These are phyloP conservation scores for Plenodomus tracheiphilus DNA, from an alignment of 2,329 filamentous ascomycete genomes.

Conservation along the genomic window DNA sequence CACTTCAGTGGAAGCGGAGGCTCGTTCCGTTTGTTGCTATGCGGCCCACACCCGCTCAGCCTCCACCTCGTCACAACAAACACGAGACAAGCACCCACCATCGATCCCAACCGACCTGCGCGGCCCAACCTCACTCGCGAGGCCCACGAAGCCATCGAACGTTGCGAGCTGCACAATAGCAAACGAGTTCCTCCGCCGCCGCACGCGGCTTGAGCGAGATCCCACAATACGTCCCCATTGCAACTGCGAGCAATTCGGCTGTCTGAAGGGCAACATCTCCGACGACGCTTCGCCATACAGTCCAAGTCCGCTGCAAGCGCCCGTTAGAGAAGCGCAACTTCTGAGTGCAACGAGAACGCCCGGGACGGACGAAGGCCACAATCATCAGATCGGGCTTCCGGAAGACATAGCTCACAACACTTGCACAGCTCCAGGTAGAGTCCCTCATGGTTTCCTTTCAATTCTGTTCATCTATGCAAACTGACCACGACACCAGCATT, in stretches of 20 bases:
- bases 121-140: slow-evolving; percentile 2
- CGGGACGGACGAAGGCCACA: too few relatives aligned
- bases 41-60: slow-evolving; percentile 1
- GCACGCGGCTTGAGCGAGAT: neutral
- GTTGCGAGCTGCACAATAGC: slow-evolving; percentile 11
- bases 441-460: neutral
- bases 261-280: neutral
- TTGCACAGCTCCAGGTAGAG: slow-evolving; percentile 4
- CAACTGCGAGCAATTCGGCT: neutral
- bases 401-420: neutral
- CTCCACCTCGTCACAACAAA: slow-evolving; percentile 13
- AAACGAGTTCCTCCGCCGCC: slow-evolving; percentile 15
- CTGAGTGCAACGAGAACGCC: too few relatives aligned
- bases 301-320: neutral
- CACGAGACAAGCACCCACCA: slow-evolving; percentile 1
- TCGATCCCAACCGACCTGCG: slow-evolving; percentile 5
- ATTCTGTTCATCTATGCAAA: neutral
- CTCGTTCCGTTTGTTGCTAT: slow-evolving; percentile 6
- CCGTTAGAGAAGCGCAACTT: too few relatives aligned
- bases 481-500: slow-evolving; percentile 4
- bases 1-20: slow-evolving; percentile 10
- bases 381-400: too few relatives aligned
- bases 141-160: slow-evolving; percentile 17
- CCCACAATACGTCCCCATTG: neutral
- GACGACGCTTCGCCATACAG: neutral